phyloP scores from a whole-genome alignment of 2,329 filamentous ascomycete species.

The Zelopaecilomyces penicillatus region DNA sequence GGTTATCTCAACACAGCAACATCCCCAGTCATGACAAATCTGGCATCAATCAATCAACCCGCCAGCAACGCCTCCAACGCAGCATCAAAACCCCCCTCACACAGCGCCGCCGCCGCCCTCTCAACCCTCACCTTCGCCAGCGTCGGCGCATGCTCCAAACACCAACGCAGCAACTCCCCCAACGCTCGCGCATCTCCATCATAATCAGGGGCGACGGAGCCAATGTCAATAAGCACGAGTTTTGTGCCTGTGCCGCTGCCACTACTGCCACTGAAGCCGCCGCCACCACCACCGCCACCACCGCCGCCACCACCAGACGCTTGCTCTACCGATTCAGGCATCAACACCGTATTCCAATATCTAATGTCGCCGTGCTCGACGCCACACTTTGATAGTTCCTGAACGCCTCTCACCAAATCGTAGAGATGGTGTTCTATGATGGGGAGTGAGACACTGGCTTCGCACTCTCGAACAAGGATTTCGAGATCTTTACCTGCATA shows the following conservation, averaged over 20 bases:
- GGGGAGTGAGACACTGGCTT: background rate
- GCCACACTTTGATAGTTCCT: background rate
- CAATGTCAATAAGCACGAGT: background rate
- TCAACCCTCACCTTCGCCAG: background rate
- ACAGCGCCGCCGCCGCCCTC: background rate
- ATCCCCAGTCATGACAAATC: too few species aligned
- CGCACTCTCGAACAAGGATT: background rate
- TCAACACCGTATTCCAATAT: background rate
- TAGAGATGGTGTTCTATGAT: background rate
- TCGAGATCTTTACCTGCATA: background rate
- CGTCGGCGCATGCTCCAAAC: background rate
- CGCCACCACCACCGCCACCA: background rate
- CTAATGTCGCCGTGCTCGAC: background rate
- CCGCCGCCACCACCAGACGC: too few species aligned
- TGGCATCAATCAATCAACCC: too few species aligned
- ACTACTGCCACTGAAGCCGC: background rate
- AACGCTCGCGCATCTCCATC: background rate
- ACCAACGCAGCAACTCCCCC: background rate
- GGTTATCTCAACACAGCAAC: too few species aligned
- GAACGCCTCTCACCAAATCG: background rate
- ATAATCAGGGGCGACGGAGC: background rate
- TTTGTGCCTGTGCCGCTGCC: background rate
- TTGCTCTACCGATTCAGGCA: background rate
- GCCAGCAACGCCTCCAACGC: background rate
- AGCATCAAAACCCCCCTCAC: background rate